Evolutionary conservation across 306 rosid genomes (phyloP).

Genomic region (Fagus crenata): DNA sequence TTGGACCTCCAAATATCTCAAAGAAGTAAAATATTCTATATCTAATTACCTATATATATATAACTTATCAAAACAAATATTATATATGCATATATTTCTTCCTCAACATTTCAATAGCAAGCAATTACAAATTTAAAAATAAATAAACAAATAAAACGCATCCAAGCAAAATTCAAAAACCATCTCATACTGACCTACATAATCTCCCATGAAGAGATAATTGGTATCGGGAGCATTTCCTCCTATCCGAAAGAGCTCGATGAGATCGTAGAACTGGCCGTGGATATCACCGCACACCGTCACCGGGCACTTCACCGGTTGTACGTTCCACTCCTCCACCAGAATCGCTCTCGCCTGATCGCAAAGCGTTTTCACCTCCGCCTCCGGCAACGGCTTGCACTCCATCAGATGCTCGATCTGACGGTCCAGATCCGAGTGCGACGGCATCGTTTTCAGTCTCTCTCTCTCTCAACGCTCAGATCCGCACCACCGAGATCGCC

Average conservation of each 20-base stretch:
- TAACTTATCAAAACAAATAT: too few species aligned
- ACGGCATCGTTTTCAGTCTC: conserved; percentile 66
- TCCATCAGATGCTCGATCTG: conserved; percentile 99
- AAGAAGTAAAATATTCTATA: neutral
- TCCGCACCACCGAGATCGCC: conserved; percentile 36
- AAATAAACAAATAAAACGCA: neutral
- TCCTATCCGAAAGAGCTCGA: conserved; percentile 95
- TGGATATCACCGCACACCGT: conserved; percentile 97
- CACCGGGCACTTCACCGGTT: conserved; percentile 97
- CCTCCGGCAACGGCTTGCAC: conserved; percentile 90
- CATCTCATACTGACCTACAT: conserved; percentile 68
- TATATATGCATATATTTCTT: neutral
- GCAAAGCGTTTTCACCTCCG: conserved; percentile 86
- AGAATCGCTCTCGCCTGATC: conserved; percentile 93
- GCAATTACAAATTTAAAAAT: too few species aligned
- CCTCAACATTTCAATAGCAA: neutral
- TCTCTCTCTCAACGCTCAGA: conserved; percentile 36
- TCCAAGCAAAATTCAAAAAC: conserved; percentile 6
- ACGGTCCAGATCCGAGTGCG: conserved; percentile 97
- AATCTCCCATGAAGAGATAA: conserved; percentile 97
- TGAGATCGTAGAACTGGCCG: conserved; percentile 96
- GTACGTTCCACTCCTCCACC: conserved; percentile 98
- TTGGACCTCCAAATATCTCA: neutral
- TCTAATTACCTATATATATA: too few species aligned
- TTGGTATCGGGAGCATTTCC: conserved; percentile 92